Evolutionary conservation across 495 filamentous ascomycete genomes (phyloP), one percentile per base, ranked within the genome.

Genomic region (Penicillium canescens): DNA sequence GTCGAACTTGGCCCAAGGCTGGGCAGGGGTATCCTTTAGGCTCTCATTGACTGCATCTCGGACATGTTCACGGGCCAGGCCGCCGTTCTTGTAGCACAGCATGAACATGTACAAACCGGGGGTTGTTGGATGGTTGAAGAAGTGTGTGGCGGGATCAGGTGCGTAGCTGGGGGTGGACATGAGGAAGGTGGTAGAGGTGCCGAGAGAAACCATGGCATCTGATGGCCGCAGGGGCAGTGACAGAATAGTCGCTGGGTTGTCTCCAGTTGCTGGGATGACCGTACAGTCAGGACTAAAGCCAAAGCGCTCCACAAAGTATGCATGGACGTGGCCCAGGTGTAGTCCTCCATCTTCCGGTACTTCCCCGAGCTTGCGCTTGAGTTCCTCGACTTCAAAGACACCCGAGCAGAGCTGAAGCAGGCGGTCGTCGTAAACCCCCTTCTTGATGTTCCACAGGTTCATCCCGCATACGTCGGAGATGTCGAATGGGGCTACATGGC

Each of bases 61-160:
- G 50, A 96, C 81, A 43, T 88, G 82, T 66, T 98, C 94, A 40
- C 94, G 89, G 0, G 94, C 94, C 0, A 98, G 82, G 1, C 90
- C 90, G 53, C 94, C 94, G 74, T 98, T 98, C 72, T 97, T 97
- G 78, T 98, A 98, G 78, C 94, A 98, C 26, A 98, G 87, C 94
- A 98, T 98, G 72, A 98, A 98, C 92, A 98, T 91, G 73, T 91
- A 90, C 38, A 93, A 78, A 3, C 87, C 87, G 5, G 84, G 73
- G 0, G 88, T 91, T 28, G 91, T 91, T 1, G 89, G 89, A 70
- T 94, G 89, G 72, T 93, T 90, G 78, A 96, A 90, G 75, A 92
- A 89, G 74, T 96, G 91, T 34, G 90, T 91, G 14, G 87, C 82
- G 1, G 90, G 88, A 61, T 96, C 88, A 2, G 94, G 90, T 67